Base-by-base conservation (phyloP, 192 early-diverging fungal genomes). In the Backusella tarrabulga region DNA sequence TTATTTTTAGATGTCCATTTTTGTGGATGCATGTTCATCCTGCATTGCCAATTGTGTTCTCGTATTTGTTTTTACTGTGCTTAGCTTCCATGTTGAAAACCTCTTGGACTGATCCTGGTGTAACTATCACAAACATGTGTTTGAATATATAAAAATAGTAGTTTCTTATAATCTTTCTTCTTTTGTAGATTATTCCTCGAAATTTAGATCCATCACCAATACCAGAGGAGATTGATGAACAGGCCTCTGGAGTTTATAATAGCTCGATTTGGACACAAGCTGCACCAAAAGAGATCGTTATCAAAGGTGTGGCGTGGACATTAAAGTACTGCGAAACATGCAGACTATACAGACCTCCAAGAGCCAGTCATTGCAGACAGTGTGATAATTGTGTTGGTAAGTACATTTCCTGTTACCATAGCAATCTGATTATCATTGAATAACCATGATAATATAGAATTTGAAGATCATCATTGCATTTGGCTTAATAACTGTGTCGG, bases 401-500 rank as follows among this genome's bases (percentile, higher is more conserved):
- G 79, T 81, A 14, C 34, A 3, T 15, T 56, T 19, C 0, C 4
- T 23, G 42, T 19, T 32, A 1, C 3, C 2, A 66, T 63, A 21
- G 3, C 14, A 14, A 23, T 67, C n/a, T 32, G 32, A 1, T 40
- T 11, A 50, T n/a, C 32, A 19, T n/a, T 50, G 46, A 50, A 44
- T 15, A 17, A 44, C n/a, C 4, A 44, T 44, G 6, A 68, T 54
- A 32, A 26, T 54, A 46, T 74, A 90, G 93, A 94, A 77, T 90
- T 90, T 77, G 90, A 91, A 73, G 93, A 95, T 82, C 94, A 96
- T 77, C 95, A 98, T 81, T 98, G 97, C 79, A 91, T 95, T 19
- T 98, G 96, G 96, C 91, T 95, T 9, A 95, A 93, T 79, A 97
- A 95, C 83, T 97, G 96, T 82, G 89, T 98, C 72, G 97, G 97